A percentile compares a stretch with the other conserved stretches of the same genome.
These are phyloP conservation scores for Trypanosoma theileri DNA, from an alignment of 208 protist species.

Conservation along the genomic window DNA sequence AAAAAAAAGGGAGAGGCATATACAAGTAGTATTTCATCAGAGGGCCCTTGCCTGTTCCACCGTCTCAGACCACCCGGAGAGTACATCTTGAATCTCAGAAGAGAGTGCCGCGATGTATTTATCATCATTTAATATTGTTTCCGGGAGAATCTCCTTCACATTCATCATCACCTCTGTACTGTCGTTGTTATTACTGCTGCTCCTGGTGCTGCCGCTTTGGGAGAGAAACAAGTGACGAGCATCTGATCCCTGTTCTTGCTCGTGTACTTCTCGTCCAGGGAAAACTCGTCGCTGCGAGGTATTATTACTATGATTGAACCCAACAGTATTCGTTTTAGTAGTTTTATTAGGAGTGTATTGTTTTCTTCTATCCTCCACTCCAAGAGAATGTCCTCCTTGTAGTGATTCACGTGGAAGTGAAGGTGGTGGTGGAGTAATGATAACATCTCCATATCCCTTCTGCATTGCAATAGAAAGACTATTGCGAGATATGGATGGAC, in stretches of 20 bases:
- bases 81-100: constrained; percentile 17
- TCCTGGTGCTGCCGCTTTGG: neutral
- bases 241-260: neutral
- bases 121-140: neutral
- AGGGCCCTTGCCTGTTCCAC: neutral
- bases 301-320: too few species aligned
- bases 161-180: constrained; percentile 9
- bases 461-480: constrained; percentile 18
- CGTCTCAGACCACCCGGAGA: constrained; percentile 15
- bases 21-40: neutral
- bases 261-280: neutral
- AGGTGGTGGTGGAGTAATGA: neutral
- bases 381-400: too few species aligned
- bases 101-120: constrained; percentile 14
- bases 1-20: neutral
- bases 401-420: neutral
- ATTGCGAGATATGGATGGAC: constrained; percentile 29
- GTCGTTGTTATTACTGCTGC: neutral
- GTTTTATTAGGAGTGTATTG: too few species aligned
- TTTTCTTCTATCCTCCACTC: too few species aligned
- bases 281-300: neutral
- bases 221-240: too few species aligned
- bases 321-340: too few species aligned
- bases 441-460: constrained; percentile 20
- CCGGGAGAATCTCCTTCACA: neutral